phyloP scores from a whole-genome alignment of 2,329 filamentous ascomycete genomes.

The Cladosporium colombiae region DNA sequence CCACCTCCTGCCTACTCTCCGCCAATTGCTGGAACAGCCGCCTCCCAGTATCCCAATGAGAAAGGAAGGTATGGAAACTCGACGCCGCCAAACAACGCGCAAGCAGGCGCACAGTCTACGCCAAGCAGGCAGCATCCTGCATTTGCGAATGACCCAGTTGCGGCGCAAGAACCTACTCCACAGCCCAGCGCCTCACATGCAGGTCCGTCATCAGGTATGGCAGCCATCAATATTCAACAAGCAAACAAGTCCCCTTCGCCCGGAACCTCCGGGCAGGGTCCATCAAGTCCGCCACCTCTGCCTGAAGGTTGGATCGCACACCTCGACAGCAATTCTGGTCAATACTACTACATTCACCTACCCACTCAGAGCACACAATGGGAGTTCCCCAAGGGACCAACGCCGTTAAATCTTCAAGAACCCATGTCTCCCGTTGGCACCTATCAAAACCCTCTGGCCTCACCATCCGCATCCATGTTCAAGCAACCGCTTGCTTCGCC shows the following conservation, averaged over 20 bases:
- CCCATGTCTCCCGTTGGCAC: slow-evolving; percentile 78
- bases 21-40: slow-evolving; percentile 43
- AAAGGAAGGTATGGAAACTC: slow-evolving; percentile 61
- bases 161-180: slow-evolving; percentile 49
- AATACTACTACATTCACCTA: slow-evolving; percentile 98
- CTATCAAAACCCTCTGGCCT: slow-evolving; percentile 47
- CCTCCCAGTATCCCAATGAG: slow-evolving; percentile 71
- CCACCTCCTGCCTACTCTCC: slow-evolving; percentile 91
- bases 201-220: slow-evolving; percentile 34
- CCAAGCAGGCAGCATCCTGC: slow-evolving; percentile 69
- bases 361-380: slow-evolving; percentile 95
- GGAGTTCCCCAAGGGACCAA: slow-evolving; percentile 97
- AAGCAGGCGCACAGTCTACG: slow-evolving; percentile 19
- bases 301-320: slow-evolving; percentile 99
- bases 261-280: slow-evolving; percentile 54
- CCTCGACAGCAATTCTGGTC: slow-evolving; percentile 89
- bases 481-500: slow-evolving; percentile 75
- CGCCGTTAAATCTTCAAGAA: slow-evolving; percentile 79
- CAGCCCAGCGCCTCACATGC: slow-evolving; percentile 43
- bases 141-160: slow-evolving; percentile 75
- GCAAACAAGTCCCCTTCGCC: slow-evolving; percentile 37
- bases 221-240: slow-evolving; percentile 44
- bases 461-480: slow-evolving; percentile 51
- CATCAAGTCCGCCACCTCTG: slow-evolving; percentile 84
- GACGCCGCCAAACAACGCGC: slow-evolving; percentile 36